A percentile compares a stretch with the other conserved stretches of the same genome.
phyloP scores from a whole-genome alignment of 345 rosid genomes.

The Mallotus nudiflorus region DNA sequence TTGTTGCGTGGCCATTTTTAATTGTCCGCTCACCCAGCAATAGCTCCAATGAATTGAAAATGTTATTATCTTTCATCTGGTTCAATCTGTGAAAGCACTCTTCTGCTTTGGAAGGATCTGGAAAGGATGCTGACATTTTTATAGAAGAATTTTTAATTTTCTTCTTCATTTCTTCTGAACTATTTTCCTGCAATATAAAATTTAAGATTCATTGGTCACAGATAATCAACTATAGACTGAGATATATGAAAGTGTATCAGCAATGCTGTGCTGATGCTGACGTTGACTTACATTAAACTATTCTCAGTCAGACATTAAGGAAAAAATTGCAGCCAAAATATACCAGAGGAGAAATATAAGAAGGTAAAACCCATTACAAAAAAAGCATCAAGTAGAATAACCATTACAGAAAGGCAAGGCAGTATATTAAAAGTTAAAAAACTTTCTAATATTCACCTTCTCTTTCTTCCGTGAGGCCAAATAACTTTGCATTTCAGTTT shows the following conservation, averaged over 20 bases:
- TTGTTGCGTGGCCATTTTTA: conserved; percentile 39
- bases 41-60: conserved; percentile 51
- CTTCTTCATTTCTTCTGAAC: conserved; percentile 52
- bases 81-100: conserved; percentile 64
- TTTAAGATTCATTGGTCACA: conserved; percentile 9
- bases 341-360: no score
- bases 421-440: neutral
- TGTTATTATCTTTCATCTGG: conserved; percentile 57
- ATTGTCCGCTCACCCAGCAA: conserved; percentile 52
- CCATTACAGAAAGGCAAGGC: neutral
- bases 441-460: conserved; percentile 38
- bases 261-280: no score
- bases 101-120: conserved; percentile 74
- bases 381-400: neutral
- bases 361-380: neutral
- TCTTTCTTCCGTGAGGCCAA: conserved; percentile 58
- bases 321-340: neutral
- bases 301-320: neutral
- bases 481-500: conserved; percentile 64
- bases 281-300: neutral
- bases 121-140: conserved; percentile 78
- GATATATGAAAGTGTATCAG: neutral
- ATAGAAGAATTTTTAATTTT: conserved; percentile 41
- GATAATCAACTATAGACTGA: neutral
- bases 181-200: conserved; percentile 48